phyloP scores from a whole-genome alignment of 2,329 filamentous ascomycete species.

The Aurifilum marmelostoma region DNA sequence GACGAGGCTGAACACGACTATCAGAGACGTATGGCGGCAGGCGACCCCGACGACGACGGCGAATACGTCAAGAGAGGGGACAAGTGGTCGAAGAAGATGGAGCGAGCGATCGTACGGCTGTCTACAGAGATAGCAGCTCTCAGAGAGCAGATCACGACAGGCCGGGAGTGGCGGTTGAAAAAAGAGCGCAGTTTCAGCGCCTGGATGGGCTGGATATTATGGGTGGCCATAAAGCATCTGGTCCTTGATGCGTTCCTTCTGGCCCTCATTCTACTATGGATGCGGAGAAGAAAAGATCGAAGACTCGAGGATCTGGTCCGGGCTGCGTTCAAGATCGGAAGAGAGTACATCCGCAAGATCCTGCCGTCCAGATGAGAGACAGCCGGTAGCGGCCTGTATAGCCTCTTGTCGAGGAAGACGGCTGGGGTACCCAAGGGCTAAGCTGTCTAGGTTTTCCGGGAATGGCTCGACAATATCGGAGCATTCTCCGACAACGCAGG shows the following conservation, averaged over 20 bases:
- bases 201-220: slow-evolving; percentile 73
- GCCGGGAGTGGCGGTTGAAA: slow-evolving; percentile 70
- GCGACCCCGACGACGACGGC: slow-evolving; percentile 44
- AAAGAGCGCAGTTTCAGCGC: slow-evolving; percentile 66
- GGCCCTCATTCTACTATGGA: slow-evolving; percentile 68
- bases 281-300: slow-evolving; percentile 71
- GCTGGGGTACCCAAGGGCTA: not conserved
- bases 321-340: slow-evolving; percentile 58
- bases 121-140: slow-evolving; percentile 91
- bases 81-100: slow-evolving; percentile 81
- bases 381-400: not conserved
- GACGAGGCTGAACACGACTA: slow-evolving; percentile 67
- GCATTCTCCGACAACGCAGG: not conserved
- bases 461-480: not conserved
- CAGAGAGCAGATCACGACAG: slow-evolving; percentile 83
- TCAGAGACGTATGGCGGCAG: slow-evolving; percentile 47
- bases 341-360: slow-evolving; percentile 63
- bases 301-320: slow-evolving; percentile 75
- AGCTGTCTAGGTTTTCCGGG: not conserved
- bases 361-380: slow-evolving; percentile 57
- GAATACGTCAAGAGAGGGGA: slow-evolving; percentile 48
- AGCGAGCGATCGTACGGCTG: slow-evolving; percentile 83
- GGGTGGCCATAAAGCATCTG: slow-evolving; percentile 73
- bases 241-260: slow-evolving; percentile 71
- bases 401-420: not conserved